Evolutionary conservation across 2,329 filamentous ascomycete genomes (phyloP), one percentile per base, ranked within the genome.

Genomic region (Dryadomyces quercus-mongolicae): DNA sequence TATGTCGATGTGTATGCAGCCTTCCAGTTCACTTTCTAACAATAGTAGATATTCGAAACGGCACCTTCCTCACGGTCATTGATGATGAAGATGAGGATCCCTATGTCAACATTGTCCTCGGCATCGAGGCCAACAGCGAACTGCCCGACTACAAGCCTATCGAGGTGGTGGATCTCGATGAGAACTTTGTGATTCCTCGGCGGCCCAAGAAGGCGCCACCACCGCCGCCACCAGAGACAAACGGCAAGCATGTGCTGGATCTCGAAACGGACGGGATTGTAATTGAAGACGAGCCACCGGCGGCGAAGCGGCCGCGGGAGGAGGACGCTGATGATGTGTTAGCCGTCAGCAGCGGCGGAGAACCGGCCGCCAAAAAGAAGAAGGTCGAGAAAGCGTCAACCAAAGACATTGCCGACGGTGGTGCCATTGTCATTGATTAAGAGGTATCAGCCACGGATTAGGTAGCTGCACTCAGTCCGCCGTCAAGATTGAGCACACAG

Each of bases 401-500:
- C 50, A 36, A 50, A 16, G 77, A 75, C 51, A 64, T 63, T 52
- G 63, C 66, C 2, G 70, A 67, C n/a, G 74, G 71, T 53, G 83
- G 82, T 21, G 77, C 81, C 20, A 87, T 88, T 60, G 63, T 86
- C 56, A 87, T 89, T 63, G 77, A 82, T 55, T 80, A 54, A 40
- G n/a, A 22, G 31, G 40, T 10, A 31, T 21, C 31, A 13, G 5
- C 3, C 12, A 31, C 21, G 21, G 31, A 18, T 20, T 36, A 59
- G 2, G 18, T 16, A 61, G 68, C 68, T 51, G 86, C 86, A 66
- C 86, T 90, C 60, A 94, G 67, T 1, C 90, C 90, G 16, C 90
- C 90, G 67, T 95, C 90, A 31, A 95, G 74, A 66, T 91, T 93
- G 52, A 95, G 74, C 51, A 91, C 76, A 66, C 88, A 93, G 60